These are phyloP conservation scores for Cotoneaster glaucophyllus DNA, from an alignment of 306 rosid species.

Conservation along the genomic window DNA sequence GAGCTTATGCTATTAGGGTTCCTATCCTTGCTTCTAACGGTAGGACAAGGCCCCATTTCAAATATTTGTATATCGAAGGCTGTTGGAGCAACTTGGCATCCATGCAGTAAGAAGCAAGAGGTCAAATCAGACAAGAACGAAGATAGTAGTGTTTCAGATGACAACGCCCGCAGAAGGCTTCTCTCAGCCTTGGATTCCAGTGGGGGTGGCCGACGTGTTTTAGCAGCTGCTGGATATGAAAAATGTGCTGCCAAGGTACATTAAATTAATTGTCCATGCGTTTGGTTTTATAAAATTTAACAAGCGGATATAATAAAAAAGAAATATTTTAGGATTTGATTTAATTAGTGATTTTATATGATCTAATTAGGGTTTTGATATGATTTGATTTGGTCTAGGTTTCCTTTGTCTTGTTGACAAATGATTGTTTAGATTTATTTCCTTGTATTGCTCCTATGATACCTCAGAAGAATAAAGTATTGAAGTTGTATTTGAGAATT, in stretches of 20 bases:
- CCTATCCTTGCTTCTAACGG: constrained; percentile 66
- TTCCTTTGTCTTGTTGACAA: too few relatives aligned
- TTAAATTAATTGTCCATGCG: neutral
- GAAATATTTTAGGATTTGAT: too few relatives aligned
- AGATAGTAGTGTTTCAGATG: neutral
- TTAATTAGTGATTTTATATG: too few relatives aligned
- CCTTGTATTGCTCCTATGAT: too few relatives aligned
- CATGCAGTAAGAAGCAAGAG: constrained; percentile 38
- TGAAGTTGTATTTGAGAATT: too few relatives aligned
- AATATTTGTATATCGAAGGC: constrained; percentile 44
- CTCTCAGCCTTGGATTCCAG: neutral
- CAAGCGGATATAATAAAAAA: too few relatives aligned
- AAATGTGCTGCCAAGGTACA: constrained; percentile 42
- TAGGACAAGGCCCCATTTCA: constrained; percentile 52
- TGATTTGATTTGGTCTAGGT: too few relatives aligned
- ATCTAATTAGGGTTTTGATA: too few relatives aligned
- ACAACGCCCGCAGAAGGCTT: constrained; percentile 25
- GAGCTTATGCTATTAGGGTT: constrained; percentile 87
- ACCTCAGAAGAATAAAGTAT: too few relatives aligned
- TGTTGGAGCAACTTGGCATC: constrained; percentile 66
- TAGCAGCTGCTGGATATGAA: constrained; percentile 34
- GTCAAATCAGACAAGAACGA: neutral
- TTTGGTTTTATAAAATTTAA: neutral
- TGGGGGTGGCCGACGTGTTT: constrained; percentile 31
- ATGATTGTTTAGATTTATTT: too few relatives aligned